Conservation (phyloP, 352 stramenopile genomes). For the Globisporangium sylvaticum region DNA sequence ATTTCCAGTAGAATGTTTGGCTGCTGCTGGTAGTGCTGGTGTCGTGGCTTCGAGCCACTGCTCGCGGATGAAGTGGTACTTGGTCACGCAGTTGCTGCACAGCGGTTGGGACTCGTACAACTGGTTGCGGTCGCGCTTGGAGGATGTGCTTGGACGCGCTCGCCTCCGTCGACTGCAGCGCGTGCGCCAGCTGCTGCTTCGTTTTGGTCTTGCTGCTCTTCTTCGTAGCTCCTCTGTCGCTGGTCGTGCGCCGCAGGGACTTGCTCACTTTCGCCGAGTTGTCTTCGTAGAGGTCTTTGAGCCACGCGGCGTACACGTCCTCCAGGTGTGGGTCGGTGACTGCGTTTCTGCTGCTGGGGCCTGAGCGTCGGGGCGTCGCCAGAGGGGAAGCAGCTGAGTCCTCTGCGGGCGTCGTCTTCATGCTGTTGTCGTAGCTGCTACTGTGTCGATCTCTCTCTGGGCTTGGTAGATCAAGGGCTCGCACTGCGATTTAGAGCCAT, state of each 20-base stretch:
- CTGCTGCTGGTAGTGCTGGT: not conserved
- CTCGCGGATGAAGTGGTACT: conserved; percentile 43
- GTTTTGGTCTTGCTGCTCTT: conserved; percentile 26
- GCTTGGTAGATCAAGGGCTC: too few species aligned
- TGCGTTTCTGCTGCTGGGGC: not conserved
- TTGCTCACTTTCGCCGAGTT: conserved; percentile 26
- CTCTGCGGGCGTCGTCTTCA: not conserved
- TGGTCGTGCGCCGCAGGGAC: conserved; percentile 14
- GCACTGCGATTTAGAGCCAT: too few species aligned
- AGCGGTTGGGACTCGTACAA: conserved; percentile 59
- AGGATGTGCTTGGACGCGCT: conserved; percentile 43
- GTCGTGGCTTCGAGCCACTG: conserved; percentile 29
- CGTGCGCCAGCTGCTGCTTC: conserved; percentile 28
- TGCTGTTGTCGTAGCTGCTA: not conserved
- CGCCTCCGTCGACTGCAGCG: conserved; percentile 44
- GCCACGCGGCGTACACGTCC: conserved; percentile 37
- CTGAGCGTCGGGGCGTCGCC: not conserved
- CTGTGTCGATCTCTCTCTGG: too few species aligned
- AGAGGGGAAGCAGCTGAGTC: not conserved
- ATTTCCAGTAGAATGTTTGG: not conserved
- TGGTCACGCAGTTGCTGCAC: conserved; percentile 36
- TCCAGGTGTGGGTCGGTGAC: conserved; percentile 24
- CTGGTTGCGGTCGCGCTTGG: conserved; percentile 42
- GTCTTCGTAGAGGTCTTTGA: conserved; percentile 40
- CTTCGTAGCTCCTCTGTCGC: not conserved